Percentiles rank a stretch among this genome's conserved stretches.
Conservation (phyloP, 2,329 filamentous ascomycete genomes). For the Tolypocladium amazonense region DNA sequence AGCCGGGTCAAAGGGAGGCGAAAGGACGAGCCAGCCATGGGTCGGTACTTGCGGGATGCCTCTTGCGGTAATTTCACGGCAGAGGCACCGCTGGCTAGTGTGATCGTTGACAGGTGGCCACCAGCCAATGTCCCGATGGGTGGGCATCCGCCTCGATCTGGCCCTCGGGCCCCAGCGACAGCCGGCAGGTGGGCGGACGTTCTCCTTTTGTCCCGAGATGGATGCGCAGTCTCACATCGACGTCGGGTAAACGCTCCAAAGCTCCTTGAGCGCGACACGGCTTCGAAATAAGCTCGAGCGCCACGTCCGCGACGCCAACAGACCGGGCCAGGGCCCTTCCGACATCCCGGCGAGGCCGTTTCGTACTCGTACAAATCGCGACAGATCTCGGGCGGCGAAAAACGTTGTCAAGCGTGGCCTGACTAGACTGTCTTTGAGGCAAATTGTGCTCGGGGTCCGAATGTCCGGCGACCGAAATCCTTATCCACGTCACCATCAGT, state of each 20-base stretch:
- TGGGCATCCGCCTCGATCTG: neutral
- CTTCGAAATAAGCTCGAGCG: neutral
- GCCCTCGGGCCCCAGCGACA: neutral
- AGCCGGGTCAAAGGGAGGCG: neutral
- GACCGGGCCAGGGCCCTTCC: fast-evolving
- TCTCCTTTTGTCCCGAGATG: neutral
- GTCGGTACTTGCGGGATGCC: neutral
- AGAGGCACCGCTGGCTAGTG: neutral
- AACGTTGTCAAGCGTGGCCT: neutral
- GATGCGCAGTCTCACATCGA: neutral
- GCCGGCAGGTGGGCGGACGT: neutral
- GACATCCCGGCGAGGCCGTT: neutral
- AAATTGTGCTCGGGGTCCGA: neutral
- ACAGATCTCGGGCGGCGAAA: neutral
- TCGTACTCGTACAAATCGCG: neutral
- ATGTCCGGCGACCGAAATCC: neutral
- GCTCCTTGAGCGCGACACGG: neutral
- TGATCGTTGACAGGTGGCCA: neutral
- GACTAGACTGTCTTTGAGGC: neutral
- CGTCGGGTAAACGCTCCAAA: neutral
- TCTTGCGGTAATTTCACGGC: neutral
- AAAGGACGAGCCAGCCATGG: neutral
- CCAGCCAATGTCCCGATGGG: neutral
- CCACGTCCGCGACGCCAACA: neutral
- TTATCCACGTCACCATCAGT: neutral